A percentile compares a stretch with the other conserved stretches of the same genome.
phyloP scores from a whole-genome alignment of 495 filamentous ascomycete species.

The Hyaloscypha hepaticicola region DNA sequence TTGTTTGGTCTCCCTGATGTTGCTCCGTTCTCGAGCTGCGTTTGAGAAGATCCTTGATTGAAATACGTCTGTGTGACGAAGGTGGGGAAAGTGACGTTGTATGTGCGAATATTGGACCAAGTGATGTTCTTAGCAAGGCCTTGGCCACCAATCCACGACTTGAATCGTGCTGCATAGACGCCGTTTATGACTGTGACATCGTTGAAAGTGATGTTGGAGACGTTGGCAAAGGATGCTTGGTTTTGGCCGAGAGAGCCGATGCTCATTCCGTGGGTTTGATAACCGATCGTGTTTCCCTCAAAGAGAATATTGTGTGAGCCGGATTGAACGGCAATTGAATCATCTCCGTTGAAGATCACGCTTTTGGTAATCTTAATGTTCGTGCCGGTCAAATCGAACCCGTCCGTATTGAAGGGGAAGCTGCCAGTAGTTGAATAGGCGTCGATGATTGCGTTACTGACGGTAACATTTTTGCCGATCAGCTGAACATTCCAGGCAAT shows the following conservation, averaged over 20 bases:
- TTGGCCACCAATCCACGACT: conserved; percentile 43
- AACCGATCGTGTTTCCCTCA: conserved; percentile 39
- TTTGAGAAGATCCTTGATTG: conserved; percentile 33
- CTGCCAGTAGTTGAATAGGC: conserved; percentile 37
- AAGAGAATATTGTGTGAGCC: conserved; percentile 42
- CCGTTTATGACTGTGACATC: conserved; percentile 42
- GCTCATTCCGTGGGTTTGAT: conserved; percentile 44
- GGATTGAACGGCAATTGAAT: conserved; percentile 41
- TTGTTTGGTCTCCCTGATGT: conserved; percentile 33
- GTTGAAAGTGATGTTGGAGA: conserved; percentile 42
- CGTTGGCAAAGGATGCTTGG: conserved; percentile 27
- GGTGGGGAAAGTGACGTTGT: conserved; percentile 47
- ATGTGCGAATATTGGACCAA: conserved; percentile 43
- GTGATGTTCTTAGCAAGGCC: conserved; percentile 43
- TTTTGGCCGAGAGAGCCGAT: conserved; percentile 43
- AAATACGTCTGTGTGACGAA: conserved; percentile 41
- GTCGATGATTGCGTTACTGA: conserved; percentile 42
- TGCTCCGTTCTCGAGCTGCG: conserved; percentile 34
- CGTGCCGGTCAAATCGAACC: conserved; percentile 41
- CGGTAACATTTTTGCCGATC: conserved; percentile 38
- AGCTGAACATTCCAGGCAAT: conserved; percentile 46
- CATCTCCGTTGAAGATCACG: conserved; percentile 45
- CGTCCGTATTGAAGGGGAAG: conserved; percentile 48
- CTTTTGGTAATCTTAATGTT: conserved; percentile 40
- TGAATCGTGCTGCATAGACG: conserved; percentile 44